A percentile compares a stretch with the other conserved stretches of the same genome.
Evolutionary conservation across 1,139 yeast species (phyloP).

Genomic region (Lipomyces yarrowii): DNA sequence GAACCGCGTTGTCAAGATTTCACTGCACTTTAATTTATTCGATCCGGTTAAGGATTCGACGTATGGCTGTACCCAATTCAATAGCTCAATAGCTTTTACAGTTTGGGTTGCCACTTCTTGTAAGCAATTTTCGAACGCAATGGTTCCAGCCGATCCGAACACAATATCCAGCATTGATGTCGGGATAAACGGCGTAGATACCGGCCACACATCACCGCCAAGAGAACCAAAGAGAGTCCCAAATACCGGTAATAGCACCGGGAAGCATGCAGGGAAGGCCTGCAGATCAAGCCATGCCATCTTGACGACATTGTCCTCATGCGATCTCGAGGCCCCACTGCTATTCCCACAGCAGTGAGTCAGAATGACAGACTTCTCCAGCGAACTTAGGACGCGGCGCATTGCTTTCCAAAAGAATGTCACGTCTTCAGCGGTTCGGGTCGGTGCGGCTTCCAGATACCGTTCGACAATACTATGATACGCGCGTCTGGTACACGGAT

Average conservation of each 20-base stretch:
- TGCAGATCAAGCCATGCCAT: conserved; percentile 32
- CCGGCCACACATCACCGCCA: conserved; percentile 34
- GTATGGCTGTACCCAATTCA: conserved; percentile 31
- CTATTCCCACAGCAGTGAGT: conserved; percentile 26
- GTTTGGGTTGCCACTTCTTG: conserved; percentile 3
- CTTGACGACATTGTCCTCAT: conserved; percentile 30
- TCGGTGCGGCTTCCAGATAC: conserved; percentile 7
- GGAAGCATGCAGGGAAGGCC: conserved; percentile 23
- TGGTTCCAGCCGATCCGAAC: conserved; percentile 11
- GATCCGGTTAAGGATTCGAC: conserved; percentile 26
- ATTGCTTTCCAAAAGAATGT: conserved; percentile 33
- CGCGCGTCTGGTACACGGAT: conserved; percentile 26
- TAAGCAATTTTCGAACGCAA: conserved; percentile 17
- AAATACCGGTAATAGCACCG: conserved; percentile 28
- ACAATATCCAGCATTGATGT: conserved; percentile 33
- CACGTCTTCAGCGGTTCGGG: conserved; percentile 18
- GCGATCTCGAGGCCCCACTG: conserved; percentile 8
- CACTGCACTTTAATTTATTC: conserved; percentile 20
- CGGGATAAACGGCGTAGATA: conserved; percentile 32
- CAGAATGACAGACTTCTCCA: conserved; percentile 30
- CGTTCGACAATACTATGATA: conserved; percentile 24
- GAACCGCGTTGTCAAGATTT: conserved; percentile 9
- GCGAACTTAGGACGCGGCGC: conserved; percentile 20
- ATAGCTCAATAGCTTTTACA: conserved; percentile 7
- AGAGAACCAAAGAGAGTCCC: conserved; percentile 19